Base-by-base conservation (phyloP, 2,329 filamentous ascomycete species). In the Hypoxylon sp. region DNA sequence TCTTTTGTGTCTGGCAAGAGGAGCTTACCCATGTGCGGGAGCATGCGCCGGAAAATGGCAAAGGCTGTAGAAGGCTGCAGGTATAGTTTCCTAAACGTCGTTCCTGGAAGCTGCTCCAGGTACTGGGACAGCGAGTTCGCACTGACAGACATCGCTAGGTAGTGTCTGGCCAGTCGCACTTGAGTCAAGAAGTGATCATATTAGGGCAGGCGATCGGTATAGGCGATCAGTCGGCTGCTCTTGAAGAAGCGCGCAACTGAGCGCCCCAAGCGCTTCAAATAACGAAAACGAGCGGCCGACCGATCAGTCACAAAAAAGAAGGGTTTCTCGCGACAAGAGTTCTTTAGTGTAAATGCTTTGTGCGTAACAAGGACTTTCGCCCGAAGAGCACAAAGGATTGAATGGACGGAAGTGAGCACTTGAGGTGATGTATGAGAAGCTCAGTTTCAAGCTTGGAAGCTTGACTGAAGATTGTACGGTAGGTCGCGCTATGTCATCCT, bases 31-130 rank as follows among this genome's bases (percentile, higher is more conserved):
- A 98, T 83, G 77, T 97, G 92, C 64, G 96, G 94, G 65, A 99
- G 88, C 94, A 99, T 98, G 83, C 96, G 94, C 73, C 96, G 90
- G 80, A 98, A 98, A 76, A 99, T 94, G 73, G 96, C 96, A 72
- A 99, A 90, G 39, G 94, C 92, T 1, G 96, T 97, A 46, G 95
- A 97, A 31, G 96, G 96, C 84, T 98, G 94, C 83, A 94, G 92
- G 85, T 99, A 99, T 50, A 99, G 87, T 80, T 93, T 92, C 78
- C 90, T 89, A 81, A 98, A 97, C 37, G 94, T 97, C 46, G 92
- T 94, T 71, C 94, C 94, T 54, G 93, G 93, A 76, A 97, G 91
- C 79, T 91, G 90, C 86, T 98, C 94, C 79, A 98, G 91, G 82
- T 97, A 98, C 78, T 98, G 94, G 78, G 95, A 92, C 65, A 90